Percentiles rank a stretch among this genome's conserved stretches.
phyloP scores from a whole-genome alignment of 225 moss, liverwort and hornwort species.

The Anthoceros angustus region DNA sequence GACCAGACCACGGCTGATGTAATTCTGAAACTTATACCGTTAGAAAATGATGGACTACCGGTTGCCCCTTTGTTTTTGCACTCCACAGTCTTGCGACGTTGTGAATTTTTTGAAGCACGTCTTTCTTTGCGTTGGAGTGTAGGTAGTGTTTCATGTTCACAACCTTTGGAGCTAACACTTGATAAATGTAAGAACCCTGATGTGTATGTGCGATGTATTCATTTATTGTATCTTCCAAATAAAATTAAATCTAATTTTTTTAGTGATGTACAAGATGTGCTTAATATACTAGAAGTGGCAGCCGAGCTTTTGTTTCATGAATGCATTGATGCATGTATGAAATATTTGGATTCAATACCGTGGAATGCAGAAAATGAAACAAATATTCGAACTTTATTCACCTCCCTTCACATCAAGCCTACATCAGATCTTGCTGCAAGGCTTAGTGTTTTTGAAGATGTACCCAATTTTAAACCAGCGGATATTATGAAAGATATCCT shows the following conservation, averaged over 20 bases:
- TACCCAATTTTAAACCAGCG: constrained; percentile 45
- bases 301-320: constrained; percentile 85
- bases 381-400: constrained; percentile 43
- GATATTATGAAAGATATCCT: constrained; percentile 80
- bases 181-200: constrained; percentile 65
- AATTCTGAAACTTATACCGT: not conserved
- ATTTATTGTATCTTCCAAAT: constrained; percentile 66
- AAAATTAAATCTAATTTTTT: constrained; percentile 90
- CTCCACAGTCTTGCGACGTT: constrained; percentile 47
- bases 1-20: not conserved
- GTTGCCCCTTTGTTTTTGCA: constrained; percentile 43
- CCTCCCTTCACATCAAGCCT: constrained; percentile 55
- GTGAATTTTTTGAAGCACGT: constrained; percentile 86
- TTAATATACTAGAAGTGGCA: constrained; percentile 72
- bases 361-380: constrained; percentile 62
- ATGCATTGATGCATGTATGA: constrained; percentile 81
- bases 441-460: constrained; percentile 29
- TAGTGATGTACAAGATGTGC: constrained; percentile 60
- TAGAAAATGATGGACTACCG: not conserved
- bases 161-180: constrained; percentile 51
- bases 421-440: constrained; percentile 69
- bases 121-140: constrained; percentile 64
- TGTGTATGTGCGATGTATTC: constrained; percentile 69
- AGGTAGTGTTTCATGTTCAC: not conserved
- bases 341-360: constrained; percentile 69